These are phyloP conservation scores for Fusarium equiseti DNA, from an alignment of 2,329 filamentous ascomycete species.

Conservation along the genomic window DNA sequence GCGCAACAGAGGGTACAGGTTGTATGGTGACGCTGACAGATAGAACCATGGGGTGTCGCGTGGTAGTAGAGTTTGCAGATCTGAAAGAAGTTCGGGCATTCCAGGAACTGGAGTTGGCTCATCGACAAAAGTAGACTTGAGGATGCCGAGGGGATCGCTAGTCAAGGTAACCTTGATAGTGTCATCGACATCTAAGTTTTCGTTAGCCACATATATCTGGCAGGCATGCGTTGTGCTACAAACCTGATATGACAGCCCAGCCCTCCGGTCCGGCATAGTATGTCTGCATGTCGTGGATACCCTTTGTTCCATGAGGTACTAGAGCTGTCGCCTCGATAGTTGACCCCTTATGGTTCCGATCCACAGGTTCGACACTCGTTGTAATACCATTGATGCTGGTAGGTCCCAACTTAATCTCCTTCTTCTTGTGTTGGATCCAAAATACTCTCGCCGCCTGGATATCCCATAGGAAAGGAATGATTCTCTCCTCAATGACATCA, in stretches of 20 bases:
- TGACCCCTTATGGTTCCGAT: conserved; percentile 60
- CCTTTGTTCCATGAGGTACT: conserved; percentile 65
- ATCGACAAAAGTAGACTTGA: conserved; percentile 86
- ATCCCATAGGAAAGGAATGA: conserved; percentile 83
- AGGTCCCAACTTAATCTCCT: conserved; percentile 71
- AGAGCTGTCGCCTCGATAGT: conserved; percentile 61
- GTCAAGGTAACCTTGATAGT: conserved; percentile 94
- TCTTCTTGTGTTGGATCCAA: conserved; percentile 68
- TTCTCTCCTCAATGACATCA: conserved; percentile 72
- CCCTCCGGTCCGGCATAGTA: conserved; percentile 81
- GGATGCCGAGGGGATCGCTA: conserved; percentile 80
- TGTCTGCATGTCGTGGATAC: conserved; percentile 74
- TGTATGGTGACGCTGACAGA: conserved; percentile 93
- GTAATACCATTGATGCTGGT: conserved; percentile 79
- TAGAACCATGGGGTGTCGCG: conserved; percentile 86
- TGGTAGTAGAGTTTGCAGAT: conserved; percentile 67
- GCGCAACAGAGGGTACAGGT: conserved; percentile 88
- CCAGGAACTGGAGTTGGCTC: conserved; percentile 76
- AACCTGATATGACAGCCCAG: conserved; percentile 85
- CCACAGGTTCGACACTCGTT: conserved; percentile 69
- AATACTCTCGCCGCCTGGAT: conserved; percentile 78
- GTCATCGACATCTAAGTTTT: conserved; percentile 82
- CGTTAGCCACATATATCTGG: conserved; percentile 14
- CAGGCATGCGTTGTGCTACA: conserved; percentile 4
- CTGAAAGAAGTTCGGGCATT: conserved; percentile 86